Evolutionary conservation across 768 basidiomycete genomes (phyloP), one percentile per base, ranked within the genome.

Genomic region (Collybia nuda): DNA sequence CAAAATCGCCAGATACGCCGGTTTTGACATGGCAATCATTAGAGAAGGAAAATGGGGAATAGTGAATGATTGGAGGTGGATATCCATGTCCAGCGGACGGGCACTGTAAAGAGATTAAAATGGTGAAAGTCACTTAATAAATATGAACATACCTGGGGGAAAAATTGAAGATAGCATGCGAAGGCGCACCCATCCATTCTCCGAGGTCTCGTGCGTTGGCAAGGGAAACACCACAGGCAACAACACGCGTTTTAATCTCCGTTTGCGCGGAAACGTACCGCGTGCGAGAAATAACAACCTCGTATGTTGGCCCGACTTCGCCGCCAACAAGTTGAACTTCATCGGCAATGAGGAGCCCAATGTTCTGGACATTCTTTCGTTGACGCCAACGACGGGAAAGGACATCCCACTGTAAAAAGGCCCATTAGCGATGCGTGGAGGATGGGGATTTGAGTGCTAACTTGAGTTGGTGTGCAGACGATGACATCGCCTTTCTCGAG

Each of bases 1-100:
- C 39, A 85, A 73, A 53, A 98, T 88, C 24, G 95, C 86, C 6
- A 98, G 81, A 65, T 98, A 98, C 0, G 96, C 91, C 0, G 97
- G 97, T 65, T 98, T 98, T 7, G 95, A 94, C 97, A 99, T 98
- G 40, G 94, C 82, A 52, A 98, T 93, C 96, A 99, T 98, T 37
- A 99, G 75, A 0, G 94, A 97, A 0, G 97, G 94, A 83, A 96
- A 97, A 63, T 98, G 97, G n/a, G 94, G 92, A 40, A 94, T 91
- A 22, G 82, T 82, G 75, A 97, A 99, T 37, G 90, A 93, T 62
- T 99, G 97, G 6, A 99, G 73, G 62, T 98, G 95, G 42, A 99
- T 94, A 51, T 98, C 93, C 85, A 99, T 90, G 56, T 97, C 94
- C 9, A 98, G 72, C 2, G 96, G 94, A n/a, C 96, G 91, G 14